Conservation (phyloP, 805 yeast species). For the Blastobotrys chiropterorum region DNA sequence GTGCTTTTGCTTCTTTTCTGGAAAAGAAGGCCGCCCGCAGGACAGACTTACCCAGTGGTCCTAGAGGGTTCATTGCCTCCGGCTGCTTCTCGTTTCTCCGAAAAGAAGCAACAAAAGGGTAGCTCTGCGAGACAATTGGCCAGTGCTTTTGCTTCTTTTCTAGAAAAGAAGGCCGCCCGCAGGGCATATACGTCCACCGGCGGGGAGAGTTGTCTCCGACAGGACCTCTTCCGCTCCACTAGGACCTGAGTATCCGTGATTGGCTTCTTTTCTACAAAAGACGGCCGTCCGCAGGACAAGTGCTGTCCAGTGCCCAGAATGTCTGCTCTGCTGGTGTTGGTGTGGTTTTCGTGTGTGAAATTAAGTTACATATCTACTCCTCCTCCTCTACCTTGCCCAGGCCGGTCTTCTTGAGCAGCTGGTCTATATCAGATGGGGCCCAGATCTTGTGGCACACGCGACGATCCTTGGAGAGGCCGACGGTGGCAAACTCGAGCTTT, state of each 20-base stretch:
- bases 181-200: too few relatives aligned
- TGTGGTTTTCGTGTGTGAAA: not conserved
- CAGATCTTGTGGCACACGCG: constrained; percentile 65
- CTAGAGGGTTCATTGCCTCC: not conserved
- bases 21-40: not conserved
- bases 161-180: not conserved
- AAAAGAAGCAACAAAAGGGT: not conserved
- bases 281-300: not conserved
- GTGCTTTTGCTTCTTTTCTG: not conserved
- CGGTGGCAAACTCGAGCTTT: constrained; percentile 87
- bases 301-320: not conserved
- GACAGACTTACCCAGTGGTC: not conserved
- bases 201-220: too few relatives aligned
- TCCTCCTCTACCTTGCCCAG: constrained; percentile 55
- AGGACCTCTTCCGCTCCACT: not conserved
- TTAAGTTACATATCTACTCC: constrained; percentile 26
- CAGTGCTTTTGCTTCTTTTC: not conserved
- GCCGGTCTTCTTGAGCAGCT: constrained; percentile 64
- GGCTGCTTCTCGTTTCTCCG: not conserved
- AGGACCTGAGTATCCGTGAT: too few relatives aligned
- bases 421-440: constrained; percentile 72
- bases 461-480: constrained; percentile 43
- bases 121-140: not conserved
- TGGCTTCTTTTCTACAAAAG: not conserved
- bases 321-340: not conserved